phyloP scores from a whole-genome alignment of 768 basidiomycete genomes.

The Suillus subalutaceus region DNA sequence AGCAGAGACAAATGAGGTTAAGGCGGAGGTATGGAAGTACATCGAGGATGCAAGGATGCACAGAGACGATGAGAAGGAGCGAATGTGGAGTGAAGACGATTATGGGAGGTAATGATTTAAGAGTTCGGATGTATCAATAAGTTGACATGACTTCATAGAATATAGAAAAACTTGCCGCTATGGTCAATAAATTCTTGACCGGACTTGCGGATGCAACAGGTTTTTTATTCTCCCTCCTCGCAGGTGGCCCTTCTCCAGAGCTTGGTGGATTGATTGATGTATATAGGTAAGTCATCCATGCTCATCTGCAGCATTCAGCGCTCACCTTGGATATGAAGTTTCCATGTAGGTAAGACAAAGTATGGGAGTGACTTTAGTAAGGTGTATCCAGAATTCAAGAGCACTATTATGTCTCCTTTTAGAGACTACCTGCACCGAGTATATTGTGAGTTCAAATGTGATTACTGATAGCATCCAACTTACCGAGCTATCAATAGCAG shows the following conservation, averaged over 20 bases:
- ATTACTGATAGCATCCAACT: background rate
- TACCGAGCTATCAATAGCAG: background rate
- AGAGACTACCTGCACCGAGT: background rate
- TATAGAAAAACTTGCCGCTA: background rate
- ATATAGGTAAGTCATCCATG: conserved; percentile 1
- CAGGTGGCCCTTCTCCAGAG: background rate
- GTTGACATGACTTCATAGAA: background rate
- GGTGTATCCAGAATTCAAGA: background rate
- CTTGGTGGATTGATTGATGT: conserved; percentile 2
- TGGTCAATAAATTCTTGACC: background rate
- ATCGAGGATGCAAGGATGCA: background rate
- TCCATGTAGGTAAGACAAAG: background rate
- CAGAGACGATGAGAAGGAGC: background rate
- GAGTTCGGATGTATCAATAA: background rate
- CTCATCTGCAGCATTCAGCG: background rate
- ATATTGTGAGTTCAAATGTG: background rate
- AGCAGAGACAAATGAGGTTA: conserved; percentile 3
- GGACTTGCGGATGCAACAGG: background rate
- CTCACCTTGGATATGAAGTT: background rate
- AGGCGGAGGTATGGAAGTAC: conserved; percentile 3
- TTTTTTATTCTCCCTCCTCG: background rate
- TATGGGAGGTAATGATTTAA: background rate
- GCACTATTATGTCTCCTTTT: background rate
- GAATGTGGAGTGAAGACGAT: conserved; percentile 1
- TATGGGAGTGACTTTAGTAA: background rate